Conservation (phyloP, 106 monocot genomes). For the Allium sativum region DNA sequence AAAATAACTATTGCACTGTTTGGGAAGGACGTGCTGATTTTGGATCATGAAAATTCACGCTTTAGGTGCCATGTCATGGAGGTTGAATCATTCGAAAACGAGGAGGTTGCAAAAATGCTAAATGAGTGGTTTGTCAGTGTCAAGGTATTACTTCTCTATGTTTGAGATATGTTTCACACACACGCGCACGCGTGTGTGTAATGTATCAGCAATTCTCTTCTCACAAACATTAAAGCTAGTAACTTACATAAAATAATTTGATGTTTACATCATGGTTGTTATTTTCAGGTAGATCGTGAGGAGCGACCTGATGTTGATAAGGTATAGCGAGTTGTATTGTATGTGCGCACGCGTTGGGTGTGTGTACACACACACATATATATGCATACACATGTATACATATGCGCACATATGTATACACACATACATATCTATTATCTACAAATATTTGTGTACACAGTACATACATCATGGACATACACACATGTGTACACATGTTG, state of each 20-base stretch:
- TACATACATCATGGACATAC: too few species aligned
- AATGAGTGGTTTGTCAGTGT: constrained; percentile 97
- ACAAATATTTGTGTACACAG: too few species aligned
- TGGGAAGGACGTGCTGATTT: neutral
- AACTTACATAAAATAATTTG: too few species aligned
- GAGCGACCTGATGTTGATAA: constrained; percentile 98
- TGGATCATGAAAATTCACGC: neutral
- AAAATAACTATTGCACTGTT: too few species aligned
- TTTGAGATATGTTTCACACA: neutral
- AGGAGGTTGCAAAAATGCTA: constrained; percentile 69
- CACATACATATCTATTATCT: too few species aligned
- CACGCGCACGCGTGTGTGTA: too few species aligned
- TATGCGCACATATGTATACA: too few species aligned
- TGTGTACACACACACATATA: too few species aligned
- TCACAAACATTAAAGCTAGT: too few species aligned
- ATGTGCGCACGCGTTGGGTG: too few species aligned
- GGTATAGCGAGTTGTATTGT: constrained; percentile 19
- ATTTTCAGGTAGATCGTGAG: constrained; percentile 81
- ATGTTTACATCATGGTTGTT: neutral
- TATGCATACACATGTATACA: too few species aligned
- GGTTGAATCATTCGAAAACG: constrained; percentile 93
- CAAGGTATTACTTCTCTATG: constrained; percentile 33
- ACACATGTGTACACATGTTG: too few species aligned
- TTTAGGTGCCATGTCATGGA: constrained; percentile 99
- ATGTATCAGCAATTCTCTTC: neutral